phyloP scores from a whole-genome alignment of 352 stramenopile genomes.

The Aphanomyces astaci region DNA sequence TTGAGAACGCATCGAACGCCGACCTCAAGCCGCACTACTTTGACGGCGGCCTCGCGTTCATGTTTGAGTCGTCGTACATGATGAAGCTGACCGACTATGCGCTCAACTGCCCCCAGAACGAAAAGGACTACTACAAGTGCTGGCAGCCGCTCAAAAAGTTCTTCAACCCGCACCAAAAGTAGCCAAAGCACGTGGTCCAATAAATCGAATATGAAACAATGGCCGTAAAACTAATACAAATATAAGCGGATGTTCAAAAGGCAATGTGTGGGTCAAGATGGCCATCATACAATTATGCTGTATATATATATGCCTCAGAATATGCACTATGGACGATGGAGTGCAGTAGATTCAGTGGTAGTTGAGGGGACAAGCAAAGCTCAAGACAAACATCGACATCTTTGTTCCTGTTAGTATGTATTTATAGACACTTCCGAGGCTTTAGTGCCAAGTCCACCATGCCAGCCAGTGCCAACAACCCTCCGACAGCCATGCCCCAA shows the following conservation, averaged over 20 bases:
- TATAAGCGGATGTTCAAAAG: not conserved
- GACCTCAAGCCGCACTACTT: constrained; percentile 86
- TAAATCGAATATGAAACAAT: not conserved
- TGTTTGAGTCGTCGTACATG: constrained; percentile 95
- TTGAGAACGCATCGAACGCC: constrained; percentile 80
- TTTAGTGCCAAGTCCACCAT: not conserved
- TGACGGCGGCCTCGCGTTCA: constrained; percentile 91
- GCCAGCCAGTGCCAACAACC: not conserved
- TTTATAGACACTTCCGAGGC: too few relatives aligned
- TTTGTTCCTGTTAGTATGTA: too few relatives aligned
- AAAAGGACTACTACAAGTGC: constrained; percentile 89
- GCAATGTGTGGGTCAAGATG: not conserved
- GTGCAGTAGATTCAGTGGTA: too few relatives aligned
- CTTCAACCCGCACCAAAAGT: constrained; percentile 50
- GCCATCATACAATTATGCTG: too few relatives aligned
- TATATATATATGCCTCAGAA: too few relatives aligned
- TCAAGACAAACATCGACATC: too few relatives aligned
- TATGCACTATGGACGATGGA: too few relatives aligned
- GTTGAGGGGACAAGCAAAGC: too few relatives aligned
- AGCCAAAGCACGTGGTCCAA: not conserved
- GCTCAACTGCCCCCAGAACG: constrained; percentile 78
- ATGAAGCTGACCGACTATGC: constrained; percentile 86
- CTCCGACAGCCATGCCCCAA: too few relatives aligned
- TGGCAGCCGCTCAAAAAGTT: constrained; percentile 90
- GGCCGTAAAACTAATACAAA: not conserved